Conservation (phyloP, 2,329 filamentous ascomycete genomes). For the Calonectria multiphialidica region DNA sequence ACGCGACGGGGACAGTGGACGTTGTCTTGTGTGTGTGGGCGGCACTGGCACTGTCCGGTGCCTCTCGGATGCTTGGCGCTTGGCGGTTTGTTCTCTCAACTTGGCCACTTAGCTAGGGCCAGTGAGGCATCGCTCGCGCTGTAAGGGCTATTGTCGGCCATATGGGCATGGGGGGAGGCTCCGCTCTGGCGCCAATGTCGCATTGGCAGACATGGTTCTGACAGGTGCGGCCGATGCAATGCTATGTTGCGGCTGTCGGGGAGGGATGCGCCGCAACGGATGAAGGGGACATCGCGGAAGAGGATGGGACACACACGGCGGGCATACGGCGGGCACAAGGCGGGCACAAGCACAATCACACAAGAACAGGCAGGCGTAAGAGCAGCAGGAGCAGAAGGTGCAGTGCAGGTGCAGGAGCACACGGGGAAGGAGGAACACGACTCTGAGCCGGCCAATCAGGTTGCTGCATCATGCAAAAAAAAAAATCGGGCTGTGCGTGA, state of each 20-base stretch:
- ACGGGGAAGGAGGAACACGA: background rate
- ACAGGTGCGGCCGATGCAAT: conserved; percentile 11
- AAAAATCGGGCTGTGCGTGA: background rate
- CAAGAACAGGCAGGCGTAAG: too few species aligned
- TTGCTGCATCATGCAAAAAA: too few species aligned
- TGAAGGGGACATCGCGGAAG: background rate
- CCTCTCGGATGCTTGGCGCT: background rate
- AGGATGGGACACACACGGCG: background rate
- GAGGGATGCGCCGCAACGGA: conserved; percentile 9
- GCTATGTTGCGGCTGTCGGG: conserved; percentile 22
- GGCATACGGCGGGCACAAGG: too few species aligned
- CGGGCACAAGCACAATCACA: background rate
- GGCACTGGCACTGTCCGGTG: background rate
- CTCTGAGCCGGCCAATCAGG: background rate
- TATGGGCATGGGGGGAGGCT: background rate
- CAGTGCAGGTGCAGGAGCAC: background rate
- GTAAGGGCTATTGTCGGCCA: conserved; percentile 15
- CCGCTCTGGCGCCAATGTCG: conserved; percentile 19
- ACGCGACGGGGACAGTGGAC: conserved; percentile 9
- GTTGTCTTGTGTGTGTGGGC: background rate
- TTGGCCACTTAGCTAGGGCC: conserved; percentile 1
- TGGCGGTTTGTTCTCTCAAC: background rate
- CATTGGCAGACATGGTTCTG: conserved; percentile 14
- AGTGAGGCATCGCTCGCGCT: conserved; percentile 21
- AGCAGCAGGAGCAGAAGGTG: too few species aligned